Conservation (phyloP, 495 filamentous ascomycete genomes). For the Aspergillus bertholletiae region DNA sequence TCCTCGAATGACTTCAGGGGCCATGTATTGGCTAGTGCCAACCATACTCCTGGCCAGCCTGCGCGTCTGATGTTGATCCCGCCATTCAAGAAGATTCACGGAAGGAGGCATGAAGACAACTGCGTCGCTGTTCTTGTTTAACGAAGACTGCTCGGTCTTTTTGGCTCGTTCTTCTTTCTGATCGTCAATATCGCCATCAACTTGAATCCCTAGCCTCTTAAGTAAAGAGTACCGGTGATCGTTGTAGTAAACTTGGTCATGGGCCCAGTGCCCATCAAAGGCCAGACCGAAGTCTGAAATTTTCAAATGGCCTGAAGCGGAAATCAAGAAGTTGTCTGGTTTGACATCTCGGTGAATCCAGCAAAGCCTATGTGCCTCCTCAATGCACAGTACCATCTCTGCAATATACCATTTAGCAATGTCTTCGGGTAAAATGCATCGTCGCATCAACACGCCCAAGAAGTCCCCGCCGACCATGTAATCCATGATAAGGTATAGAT, state of each 20-base stretch:
- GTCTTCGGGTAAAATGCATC: constrained; percentile 72
- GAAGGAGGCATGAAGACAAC: constrained; percentile 15
- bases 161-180: constrained; percentile 43
- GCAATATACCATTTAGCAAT: constrained; percentile 83
- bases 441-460: constrained; percentile 76
- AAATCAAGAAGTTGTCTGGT: constrained; percentile 93
- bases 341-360: constrained; percentile 97
- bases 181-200: constrained; percentile 75
- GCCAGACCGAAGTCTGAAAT: constrained; percentile 94
- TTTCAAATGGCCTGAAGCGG: constrained; percentile 82
- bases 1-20: constrained; percentile 84
- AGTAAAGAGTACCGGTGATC: constrained; percentile 76
- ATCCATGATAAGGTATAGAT: constrained; percentile 93
- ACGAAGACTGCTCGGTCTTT: not conserved
- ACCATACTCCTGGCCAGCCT: constrained; percentile 81
- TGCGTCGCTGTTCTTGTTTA: constrained; percentile 8
- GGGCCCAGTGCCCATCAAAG: constrained; percentile 92
- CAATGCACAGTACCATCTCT: constrained; percentile 93
- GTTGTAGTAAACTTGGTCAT: constrained; percentile 81
- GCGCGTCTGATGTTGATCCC: constrained; percentile 70
- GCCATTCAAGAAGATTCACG: constrained; percentile 62
- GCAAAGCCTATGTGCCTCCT: constrained; percentile 79
- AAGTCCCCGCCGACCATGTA: constrained; percentile 98
- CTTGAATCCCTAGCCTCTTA: constrained; percentile 65
- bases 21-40: constrained; percentile 97